Evolutionary conservation across 139 green algal species (phyloP), one percentile per base, ranked within the genome.

Genomic region (Volvox reticuliferus): DNA sequence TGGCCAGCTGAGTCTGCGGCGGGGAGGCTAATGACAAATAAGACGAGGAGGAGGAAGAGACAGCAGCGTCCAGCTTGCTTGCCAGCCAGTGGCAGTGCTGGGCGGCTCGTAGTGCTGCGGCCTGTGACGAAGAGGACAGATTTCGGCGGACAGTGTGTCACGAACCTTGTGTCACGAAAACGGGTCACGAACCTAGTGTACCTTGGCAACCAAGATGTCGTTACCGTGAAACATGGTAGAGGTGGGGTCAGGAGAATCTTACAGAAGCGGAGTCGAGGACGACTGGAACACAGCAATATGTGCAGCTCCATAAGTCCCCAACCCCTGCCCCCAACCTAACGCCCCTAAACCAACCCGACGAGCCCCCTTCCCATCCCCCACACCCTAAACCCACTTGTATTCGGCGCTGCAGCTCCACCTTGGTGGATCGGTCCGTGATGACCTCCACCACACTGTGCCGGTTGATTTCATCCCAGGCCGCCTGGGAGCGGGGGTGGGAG

Each of bases 381-480:
- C 44, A 32, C 12, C 44, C 85, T 22, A 76, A 81, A 1, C 85
- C 18, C 44, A 89, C 75, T 87, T 98, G 95, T 12, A 99, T 91
- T 36, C 85, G 24, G 1, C 95, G 83, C 91, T 99, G 98, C 32
- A 96, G 62, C 18, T 94, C 87, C 26, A 98, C 93, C 83, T 99
- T 99, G 87, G 68, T 77, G 68, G 86, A 55, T 2, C 94, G 93
- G 71, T 94, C 91, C 26, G 96, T 98, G 26, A 96, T 80, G 1
- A 98, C 95, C 95, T 99, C 97, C 12, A 99, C 94, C 3, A 99
- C 96, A 14, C 61, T 77, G 92, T 99, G 98, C 2, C 93, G 82
- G 80, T 98, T 97, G 36, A 97, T 93, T 26, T 84, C n/a, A n/a
- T n/a, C 89, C 96, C 97, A 98, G 0, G 98, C 96, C 1, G 91